Percentiles rank a stretch among this genome's conserved stretches.
Evolutionary conservation across 306 rosid species (phyloP).

Genomic region (Alnus glutinosa): DNA sequence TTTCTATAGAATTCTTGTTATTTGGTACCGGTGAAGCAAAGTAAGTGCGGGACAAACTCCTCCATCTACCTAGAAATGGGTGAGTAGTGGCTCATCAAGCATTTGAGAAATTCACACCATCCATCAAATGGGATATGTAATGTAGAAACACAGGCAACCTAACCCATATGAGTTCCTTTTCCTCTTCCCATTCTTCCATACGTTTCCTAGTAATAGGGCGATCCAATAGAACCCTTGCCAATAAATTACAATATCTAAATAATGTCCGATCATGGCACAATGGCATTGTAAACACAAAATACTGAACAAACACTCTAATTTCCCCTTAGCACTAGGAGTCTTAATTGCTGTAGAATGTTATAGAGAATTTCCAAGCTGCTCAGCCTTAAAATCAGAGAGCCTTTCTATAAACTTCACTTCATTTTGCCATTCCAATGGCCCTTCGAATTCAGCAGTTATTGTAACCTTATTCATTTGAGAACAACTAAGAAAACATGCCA

Average conservation of each 20-base stretch:
- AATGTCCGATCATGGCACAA: too few species aligned
- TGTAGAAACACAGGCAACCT: slow-evolving; percentile 2
- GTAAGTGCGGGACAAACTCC: background rate
- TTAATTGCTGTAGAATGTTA: background rate
- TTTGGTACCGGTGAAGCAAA: background rate
- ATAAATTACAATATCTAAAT: too few species aligned
- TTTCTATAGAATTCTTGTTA: background rate
- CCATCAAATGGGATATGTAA: slow-evolving; percentile 26
- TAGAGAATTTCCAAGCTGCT: background rate
- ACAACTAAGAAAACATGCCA: background rate
- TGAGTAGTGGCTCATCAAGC: background rate
- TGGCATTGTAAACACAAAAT: too few species aligned
- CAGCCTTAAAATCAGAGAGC: background rate
- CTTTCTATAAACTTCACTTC: background rate
- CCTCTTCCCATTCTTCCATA: slow-evolving; percentile 15
- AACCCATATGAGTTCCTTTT: slow-evolving; percentile 16
- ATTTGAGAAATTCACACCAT: slow-evolving; percentile 43
- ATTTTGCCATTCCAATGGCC: background rate
- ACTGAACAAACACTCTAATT: too few species aligned
- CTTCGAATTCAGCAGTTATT: background rate
- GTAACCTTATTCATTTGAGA: background rate
- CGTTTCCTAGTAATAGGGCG: slow-evolving; percentile 5
- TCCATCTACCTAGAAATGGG: background rate
- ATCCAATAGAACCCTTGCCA: background rate
- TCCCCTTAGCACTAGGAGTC: background rate